Base-by-base conservation (phyloP, 495 filamentous ascomycete genomes). In the Chaetomidium leptoderma region DNA sequence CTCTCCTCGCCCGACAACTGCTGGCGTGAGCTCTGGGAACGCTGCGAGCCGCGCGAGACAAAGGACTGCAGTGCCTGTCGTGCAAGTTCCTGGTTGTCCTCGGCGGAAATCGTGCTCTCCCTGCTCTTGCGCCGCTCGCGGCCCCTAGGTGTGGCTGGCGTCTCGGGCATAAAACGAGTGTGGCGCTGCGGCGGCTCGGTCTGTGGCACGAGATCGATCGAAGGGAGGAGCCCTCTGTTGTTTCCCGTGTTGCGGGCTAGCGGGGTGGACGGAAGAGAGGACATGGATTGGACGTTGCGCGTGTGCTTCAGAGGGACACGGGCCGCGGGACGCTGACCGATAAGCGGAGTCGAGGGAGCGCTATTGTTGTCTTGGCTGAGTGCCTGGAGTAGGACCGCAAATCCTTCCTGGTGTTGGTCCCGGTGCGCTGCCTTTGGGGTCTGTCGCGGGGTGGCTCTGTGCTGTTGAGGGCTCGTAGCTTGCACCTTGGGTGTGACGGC, bases 101-200 rank as follows among this genome's bases (percentile, higher is more conserved):
- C 86, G 17, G 84, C 90, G 0, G 91, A 95, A 48, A 96, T 92
- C 6, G 91, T 96, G 74, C 88, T 93, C 63, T 96, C 90, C 45
- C 88, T 80, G 65, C 89, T 89, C 64, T 86, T 81, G 49, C 79
- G 80, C 45, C 64, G 50, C 59, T 71, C 60, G 9, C 61, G 62
- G 56, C 60, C 51, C 9, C 48, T 51, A 8, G 60, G 56, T 8
- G 62, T 44, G 6, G 63, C 23, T 35, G 60, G 61, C 14, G 77
- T 70, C 62, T 71, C 36, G 30, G 67, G 52, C 39, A 65, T 55
- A 42, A 67, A 67, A 27, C 61, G 65, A 16, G 58, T 53, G 44
- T 67, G 66, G 45, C 67, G 70, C 43, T 75, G 74, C 6, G 73
- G 70, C n/a, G 80, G 75, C 63, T 80, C 74, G 51, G 75, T 79